Base-by-base conservation (phyloP, 331 rosid species). In the Malus hybrid region DNA sequence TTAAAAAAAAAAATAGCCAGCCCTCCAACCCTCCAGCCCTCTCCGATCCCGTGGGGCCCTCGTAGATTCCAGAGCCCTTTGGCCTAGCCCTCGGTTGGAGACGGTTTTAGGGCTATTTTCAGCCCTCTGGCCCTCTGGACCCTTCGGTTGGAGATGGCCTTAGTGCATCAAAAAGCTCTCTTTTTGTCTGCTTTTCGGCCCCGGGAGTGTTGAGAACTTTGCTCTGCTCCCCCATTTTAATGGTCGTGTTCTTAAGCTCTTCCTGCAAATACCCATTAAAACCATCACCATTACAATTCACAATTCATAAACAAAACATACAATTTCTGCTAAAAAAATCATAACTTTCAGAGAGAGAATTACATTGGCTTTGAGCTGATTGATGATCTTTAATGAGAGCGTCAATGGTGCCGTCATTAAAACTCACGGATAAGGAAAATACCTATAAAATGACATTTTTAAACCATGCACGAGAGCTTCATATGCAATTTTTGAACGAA, bases 281-380 rank as follows among this genome's bases (percentile, higher is more conserved):
- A 20, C 74, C 34, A 15, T 29, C 27, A 54, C 34, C 67, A 34
- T 59, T 29, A 57, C 29, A 72, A 5, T 56, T 20, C 11, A 71
- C 56, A 20, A 39, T 39, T 10, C 46, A 39, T 10, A 39, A 10
- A 39, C 11, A 52, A 67, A 9, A 36, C 13, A 2, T 28, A n/a
- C 48, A 20, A 70, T 50, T 71, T 3, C n/a, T 8, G 57, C 20
- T 15, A 5, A 29, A 78, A 50, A 60, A 33, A 5, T 11, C 13
- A 0, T 16, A 52, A n/a, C 34, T 62, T 28, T 6, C 1, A 48
- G 22, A 68, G 31, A 72, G 71, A 69, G 10, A 78, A 36, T 70
- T 80, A 92, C 99, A 78, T 94, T 94, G 88, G 97, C 97, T 84
- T 94, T 94, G 82, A 94, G 99, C 88, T 90, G 97, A 75, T 90